phyloP scores from a whole-genome alignment of 2,329 filamentous ascomycete species.

The Trichoderma sp. region DNA sequence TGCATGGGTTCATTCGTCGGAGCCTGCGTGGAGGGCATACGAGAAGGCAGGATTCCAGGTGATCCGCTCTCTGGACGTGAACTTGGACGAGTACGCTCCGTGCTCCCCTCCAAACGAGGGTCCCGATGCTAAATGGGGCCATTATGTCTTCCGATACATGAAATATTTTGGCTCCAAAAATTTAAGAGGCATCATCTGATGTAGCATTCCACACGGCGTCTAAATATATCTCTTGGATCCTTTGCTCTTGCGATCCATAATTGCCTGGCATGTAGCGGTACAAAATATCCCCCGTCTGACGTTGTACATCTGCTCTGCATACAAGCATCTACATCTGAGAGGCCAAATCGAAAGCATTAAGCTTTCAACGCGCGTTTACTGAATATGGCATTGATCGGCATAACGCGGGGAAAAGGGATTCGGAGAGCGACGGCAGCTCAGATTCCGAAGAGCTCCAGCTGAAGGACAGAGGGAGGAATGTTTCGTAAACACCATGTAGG shows the following conservation, averaged over 20 bases:
- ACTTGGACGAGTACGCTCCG: conserved; percentile 38
- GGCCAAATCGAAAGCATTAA: neutral
- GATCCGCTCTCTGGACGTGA: conserved; percentile 34
- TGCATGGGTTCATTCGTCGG: conserved; percentile 41
- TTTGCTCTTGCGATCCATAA: neutral
- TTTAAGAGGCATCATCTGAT: neutral
- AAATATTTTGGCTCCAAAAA: conserved; percentile 29
- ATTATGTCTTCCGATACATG: conserved; percentile 41
- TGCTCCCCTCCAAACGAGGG: conserved; percentile 32
- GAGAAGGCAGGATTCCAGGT: conserved; percentile 36
- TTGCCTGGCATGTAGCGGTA: neutral
- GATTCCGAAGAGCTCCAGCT: conserved; percentile 4
- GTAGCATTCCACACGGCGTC: conserved; percentile 8
- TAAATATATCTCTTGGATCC: neutral
- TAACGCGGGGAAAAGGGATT: neutral
- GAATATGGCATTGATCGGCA: conserved; percentile 6
- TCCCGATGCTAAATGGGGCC: conserved; percentile 35
- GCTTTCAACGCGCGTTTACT: neutral
- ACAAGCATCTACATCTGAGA: neutral
- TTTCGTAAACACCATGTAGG: neutral
- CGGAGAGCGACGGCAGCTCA: neutral
- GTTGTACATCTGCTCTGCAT: conserved; percentile 4
- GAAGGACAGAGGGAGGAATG: neutral
- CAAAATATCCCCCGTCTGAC: neutral
- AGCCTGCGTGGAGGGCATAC: conserved; percentile 36